Percentiles rank a stretch among this genome's conserved stretches.
phyloP scores from a whole-genome alignment of 2,329 filamentous ascomycete species.

The Scedosporium aurantiacum region DNA sequence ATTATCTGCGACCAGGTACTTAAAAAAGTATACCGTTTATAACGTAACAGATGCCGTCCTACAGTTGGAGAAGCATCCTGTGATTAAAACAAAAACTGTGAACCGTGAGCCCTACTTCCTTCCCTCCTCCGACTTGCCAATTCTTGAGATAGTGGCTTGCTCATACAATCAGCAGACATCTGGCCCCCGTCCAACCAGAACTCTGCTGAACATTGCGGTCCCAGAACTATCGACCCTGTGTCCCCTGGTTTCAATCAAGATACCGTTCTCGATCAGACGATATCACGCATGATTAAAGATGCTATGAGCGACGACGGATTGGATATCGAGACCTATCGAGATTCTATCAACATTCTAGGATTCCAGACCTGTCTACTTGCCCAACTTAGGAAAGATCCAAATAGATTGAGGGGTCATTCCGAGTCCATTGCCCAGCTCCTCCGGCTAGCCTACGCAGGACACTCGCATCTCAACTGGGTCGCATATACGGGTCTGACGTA shows the following conservation, averaged over 20 bases:
- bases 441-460: constrained; percentile 3
- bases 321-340: not conserved
- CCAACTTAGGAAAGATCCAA: not conserved
- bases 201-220: not conserved
- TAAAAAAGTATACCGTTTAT: not conserved
- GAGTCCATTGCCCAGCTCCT: not conserved
- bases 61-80: not conserved
- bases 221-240: not conserved
- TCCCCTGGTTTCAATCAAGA: not conserved
- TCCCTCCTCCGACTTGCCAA: not conserved
- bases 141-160: not conserved
- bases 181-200: not conserved
- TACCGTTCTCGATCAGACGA: not conserved
- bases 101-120: not conserved
- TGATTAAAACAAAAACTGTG: not conserved
- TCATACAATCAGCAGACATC: not conserved
- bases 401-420: not conserved
- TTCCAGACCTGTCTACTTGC: not conserved
- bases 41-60: not conserved
- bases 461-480: constrained; percentile 2
- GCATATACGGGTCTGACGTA: not conserved
- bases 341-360: not conserved
- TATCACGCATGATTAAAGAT: not conserved
- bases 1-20: not conserved
- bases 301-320: not conserved